Percentiles rank a stretch among this genome's conserved stretches.
phyloP scores from a whole-genome alignment of 306 rosid genomes.

The Cucurbita maxima region DNA sequence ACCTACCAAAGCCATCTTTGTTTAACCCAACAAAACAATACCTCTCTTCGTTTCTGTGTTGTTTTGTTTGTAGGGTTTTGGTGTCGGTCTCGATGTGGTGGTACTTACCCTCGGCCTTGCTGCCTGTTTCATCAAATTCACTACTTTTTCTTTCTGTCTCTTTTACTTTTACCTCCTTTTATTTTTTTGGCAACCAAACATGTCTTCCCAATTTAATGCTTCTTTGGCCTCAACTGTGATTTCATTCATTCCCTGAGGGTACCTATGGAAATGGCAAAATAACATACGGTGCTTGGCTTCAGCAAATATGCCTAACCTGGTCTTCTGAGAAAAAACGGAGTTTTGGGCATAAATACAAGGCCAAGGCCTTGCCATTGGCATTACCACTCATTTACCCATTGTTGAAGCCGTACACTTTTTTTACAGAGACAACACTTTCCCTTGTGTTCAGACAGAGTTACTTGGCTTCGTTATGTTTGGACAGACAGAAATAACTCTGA shows the following conservation, averaged over 20 bases:
- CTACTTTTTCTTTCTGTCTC: neutral
- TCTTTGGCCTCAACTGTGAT: constrained; percentile 2
- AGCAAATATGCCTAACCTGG: constrained; percentile 63
- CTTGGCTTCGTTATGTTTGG: constrained; percentile 36
- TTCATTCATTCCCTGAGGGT: constrained; percentile 14
- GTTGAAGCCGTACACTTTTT: constrained; percentile 16
- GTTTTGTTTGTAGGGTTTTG: neutral
- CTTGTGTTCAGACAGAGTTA: constrained; percentile 21
- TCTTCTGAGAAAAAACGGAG: constrained; percentile 12
- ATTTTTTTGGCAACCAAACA: neutral
- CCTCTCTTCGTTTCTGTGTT: neutral
- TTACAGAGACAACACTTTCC: constrained; percentile 13
- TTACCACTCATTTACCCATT: neutral
- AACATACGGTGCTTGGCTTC: constrained; percentile 54
- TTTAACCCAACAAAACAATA: neutral
- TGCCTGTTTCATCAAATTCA: neutral
- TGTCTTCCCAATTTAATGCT: neutral
- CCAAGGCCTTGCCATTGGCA: too few relatives aligned
- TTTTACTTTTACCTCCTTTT: neutral
- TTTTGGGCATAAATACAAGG: neutral
- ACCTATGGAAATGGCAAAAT: constrained; percentile 19
- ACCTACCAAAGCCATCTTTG: neutral
- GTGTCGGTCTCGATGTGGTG: constrained; percentile 4
- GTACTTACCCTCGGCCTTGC: neutral
- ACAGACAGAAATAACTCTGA: constrained; percentile 12